Evolutionary conservation across 2,329 filamentous ascomycete species (phyloP).

Genomic region (Stemphylium vesicarium): DNA sequence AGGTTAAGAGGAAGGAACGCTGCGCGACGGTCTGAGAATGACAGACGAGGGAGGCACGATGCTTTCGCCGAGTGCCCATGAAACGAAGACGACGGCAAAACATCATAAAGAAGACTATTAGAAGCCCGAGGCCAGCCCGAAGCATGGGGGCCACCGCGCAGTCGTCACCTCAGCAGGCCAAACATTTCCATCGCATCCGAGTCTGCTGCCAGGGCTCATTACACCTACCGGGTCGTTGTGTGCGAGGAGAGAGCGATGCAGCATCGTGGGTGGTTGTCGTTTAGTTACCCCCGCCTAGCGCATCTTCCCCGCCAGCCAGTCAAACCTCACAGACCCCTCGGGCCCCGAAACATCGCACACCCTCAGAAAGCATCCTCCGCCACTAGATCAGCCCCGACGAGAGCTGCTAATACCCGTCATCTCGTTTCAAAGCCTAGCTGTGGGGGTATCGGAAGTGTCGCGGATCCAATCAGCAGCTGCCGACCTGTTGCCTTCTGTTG

Average conservation of each 20-base stretch:
- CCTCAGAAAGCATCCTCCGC: conserved; percentile 21
- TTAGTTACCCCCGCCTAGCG: conserved; percentile 32
- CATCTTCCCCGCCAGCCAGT: conserved; percentile 25
- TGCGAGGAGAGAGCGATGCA: conserved; percentile 31
- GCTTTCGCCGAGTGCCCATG: conserved; percentile 9
- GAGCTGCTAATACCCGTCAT: conserved; percentile 36
- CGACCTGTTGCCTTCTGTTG: conserved; percentile 25
- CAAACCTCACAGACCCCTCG: conserved; percentile 16
- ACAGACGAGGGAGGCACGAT: conserved; percentile 29
- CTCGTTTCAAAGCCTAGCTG: conserved; percentile 26
- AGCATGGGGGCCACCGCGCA: conserved; percentile 9
- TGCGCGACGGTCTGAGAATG: conserved; percentile 5
- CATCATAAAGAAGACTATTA: conserved; percentile 19
- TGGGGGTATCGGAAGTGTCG: conserved; percentile 12
- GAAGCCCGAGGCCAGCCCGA: conserved; percentile 5
- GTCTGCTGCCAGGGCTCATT: conserved; percentile 25
- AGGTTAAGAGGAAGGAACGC: conserved; percentile 17
- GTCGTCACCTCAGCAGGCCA: conserved; percentile 22
- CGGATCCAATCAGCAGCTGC: conserved; percentile 31
- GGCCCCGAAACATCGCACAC: conserved; percentile 22
- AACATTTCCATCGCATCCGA: conserved; percentile 14
- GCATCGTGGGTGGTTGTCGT: conserved; percentile 40
- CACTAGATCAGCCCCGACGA: conserved; percentile 22
- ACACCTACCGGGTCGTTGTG: conserved; percentile 26
- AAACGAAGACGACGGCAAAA: conserved; percentile 17